Base-by-base conservation (phyloP, 1,284 basidiomycete genomes). In the Wolfiporia cocos region DNA sequence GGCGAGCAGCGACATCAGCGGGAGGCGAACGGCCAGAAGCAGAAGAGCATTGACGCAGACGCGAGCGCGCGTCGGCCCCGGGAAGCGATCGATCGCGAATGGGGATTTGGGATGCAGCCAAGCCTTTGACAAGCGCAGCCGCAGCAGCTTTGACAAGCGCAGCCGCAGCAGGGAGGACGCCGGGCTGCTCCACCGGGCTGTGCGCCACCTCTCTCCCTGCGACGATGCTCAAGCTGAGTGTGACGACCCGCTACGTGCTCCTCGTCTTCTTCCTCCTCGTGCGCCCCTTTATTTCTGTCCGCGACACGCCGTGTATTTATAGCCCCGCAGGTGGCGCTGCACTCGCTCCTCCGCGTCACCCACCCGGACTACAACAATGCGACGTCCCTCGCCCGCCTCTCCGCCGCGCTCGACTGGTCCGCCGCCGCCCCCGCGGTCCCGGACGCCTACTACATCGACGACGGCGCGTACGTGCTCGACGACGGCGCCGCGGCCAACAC, bases 281-380 rank as follows among this genome's bases (percentile, higher is more conserved):
- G 39, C 21, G 40, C 21, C 17, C 14, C 23, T 24, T 14, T 28
- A 12, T 18, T 32, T 33, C 18, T 40, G 5, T 18, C 17, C 14
- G 26, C 26, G 5, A 5, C 17, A 23, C 56, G n/a, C 11, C 14
- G 15, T 18, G n/a, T 19, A 37, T 5, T n/a, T 39, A 11, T 17
- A 20, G n/a, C 19, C 32, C 30, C 17, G 5, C 33, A 66, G 64
- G 49, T 65, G 42, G 57, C 54, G 28, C 43, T 67, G 17, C 64
- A 67, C 46, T 62, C 58, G 19, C 58, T 66, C 41, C 58, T 67
- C 34, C 56, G 49, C 44, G 49, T 66, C 53, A 62, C 65, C 9
- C 62, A 66, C 43, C 58, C 62, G 49, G 59, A 58, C 29, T 66
- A 66, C 43, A 59, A 56, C 47, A 54, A 55, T 28, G 62, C 57